These are phyloP conservation scores for Violaceomyces palustris DNA, from an alignment of 1,284 basidiomycete genomes.

Conservation along the genomic window DNA sequence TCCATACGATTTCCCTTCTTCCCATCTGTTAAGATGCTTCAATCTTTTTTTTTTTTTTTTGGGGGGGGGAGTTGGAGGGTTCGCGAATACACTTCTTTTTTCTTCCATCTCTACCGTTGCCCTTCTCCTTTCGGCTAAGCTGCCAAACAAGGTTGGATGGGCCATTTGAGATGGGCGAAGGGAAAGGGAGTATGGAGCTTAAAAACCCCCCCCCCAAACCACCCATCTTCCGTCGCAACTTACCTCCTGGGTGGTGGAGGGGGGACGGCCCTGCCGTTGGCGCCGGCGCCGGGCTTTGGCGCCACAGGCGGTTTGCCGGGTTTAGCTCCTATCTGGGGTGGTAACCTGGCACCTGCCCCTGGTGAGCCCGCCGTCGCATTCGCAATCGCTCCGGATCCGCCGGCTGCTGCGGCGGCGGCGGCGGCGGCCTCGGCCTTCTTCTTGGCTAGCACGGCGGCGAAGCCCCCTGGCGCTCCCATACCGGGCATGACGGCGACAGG, in stretches of 20 bases:
- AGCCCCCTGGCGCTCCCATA: constrained; percentile 53
- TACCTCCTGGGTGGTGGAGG: constrained; percentile 26
- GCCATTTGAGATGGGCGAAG: too few relatives aligned
- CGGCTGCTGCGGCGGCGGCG: constrained; percentile 11
- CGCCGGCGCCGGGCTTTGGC: constrained; percentile 21
- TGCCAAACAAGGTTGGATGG: too few relatives aligned
- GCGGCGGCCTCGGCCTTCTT: constrained; percentile 51
- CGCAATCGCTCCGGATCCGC: constrained; percentile 10
- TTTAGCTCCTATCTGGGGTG: background rate
- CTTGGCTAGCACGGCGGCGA: constrained; percentile 54
- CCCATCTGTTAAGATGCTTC: too few relatives aligned
- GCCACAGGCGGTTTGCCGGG: constrained; percentile 24
- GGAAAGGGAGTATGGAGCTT: too few relatives aligned
- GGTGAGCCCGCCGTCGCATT: constrained; percentile 9
- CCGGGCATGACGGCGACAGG: constrained; percentile 55
- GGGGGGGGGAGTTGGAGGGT: too few relatives aligned
- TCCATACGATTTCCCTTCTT: too few relatives aligned
- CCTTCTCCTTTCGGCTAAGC: too few relatives aligned
- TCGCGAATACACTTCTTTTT: too few relatives aligned
- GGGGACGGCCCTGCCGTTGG: constrained; percentile 28
- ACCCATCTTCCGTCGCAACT: too few relatives aligned
- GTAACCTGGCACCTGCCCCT: constrained; percentile 3
- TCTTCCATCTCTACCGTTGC: too few relatives aligned
- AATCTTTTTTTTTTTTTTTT: too few relatives aligned
- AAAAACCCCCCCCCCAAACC: too few relatives aligned